Conservation (phyloP, 192 early-diverging fungal species). For the Glomus cerebriforme region DNA sequence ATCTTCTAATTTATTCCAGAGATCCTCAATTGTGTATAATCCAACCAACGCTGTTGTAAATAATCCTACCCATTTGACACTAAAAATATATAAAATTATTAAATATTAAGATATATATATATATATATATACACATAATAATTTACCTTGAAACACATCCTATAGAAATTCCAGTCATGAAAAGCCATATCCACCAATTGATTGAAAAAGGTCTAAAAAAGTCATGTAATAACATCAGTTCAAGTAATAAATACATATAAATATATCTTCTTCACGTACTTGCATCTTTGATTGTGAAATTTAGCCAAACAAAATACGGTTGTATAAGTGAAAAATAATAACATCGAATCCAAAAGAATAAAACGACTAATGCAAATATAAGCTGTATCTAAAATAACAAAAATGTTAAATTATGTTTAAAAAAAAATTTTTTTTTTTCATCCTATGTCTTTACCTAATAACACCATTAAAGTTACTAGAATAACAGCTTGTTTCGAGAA, state of each 20-base stretch:
- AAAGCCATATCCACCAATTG: constrained; percentile 89
- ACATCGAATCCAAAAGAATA: constrained; percentile 93
- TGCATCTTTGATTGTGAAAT: constrained; percentile 73
- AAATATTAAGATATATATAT: neutral
- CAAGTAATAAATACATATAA: neutral
- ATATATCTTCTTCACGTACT: constrained; percentile 46
- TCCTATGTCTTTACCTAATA: constrained; percentile 76
- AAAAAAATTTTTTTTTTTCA: constrained; percentile 50
- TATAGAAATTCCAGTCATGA: constrained; percentile 82
- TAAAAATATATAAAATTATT: constrained; percentile 36
- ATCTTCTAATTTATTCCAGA: constrained; percentile 88
- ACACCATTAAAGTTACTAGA: constrained; percentile 78
- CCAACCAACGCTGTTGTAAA: constrained; percentile 91
- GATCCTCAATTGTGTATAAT: constrained; percentile 88
- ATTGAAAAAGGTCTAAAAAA: constrained; percentile 72
- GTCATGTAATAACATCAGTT: neutral
- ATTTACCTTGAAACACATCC: constrained; percentile 78
- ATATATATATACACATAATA: constrained; percentile 12
- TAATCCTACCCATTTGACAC: constrained; percentile 96
- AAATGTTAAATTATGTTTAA: constrained; percentile 39
- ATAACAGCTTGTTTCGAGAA: constrained; percentile 67
- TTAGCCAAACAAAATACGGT: constrained; percentile 67
- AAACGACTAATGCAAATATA: constrained; percentile 82
- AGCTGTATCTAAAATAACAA: constrained; percentile 60
- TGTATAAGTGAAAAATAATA: constrained; percentile 83